Evolutionary conservation across 2,329 filamentous ascomycete species (phyloP).

Genomic region (Fusarium keratoplasticum): DNA sequence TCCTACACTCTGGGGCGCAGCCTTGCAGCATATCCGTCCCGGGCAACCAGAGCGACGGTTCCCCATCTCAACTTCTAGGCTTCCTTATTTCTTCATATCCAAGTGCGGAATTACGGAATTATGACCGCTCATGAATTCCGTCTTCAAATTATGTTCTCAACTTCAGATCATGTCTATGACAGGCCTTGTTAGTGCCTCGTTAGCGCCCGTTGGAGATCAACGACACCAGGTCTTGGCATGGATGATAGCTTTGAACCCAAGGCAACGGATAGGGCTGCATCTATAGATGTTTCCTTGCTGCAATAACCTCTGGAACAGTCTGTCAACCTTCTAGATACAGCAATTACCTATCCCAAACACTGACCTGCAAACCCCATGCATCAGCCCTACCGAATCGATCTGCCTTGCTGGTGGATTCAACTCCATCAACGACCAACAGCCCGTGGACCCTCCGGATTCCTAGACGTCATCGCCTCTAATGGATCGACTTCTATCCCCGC

Average conservation of each 20-base stretch:
- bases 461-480: constrained; percentile 13
- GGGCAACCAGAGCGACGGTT: not conserved
- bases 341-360: not conserved
- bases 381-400: not conserved
- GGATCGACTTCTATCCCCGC: not conserved
- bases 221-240: not conserved
- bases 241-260: not conserved
- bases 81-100: not conserved
- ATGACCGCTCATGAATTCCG: not conserved
- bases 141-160: not conserved
- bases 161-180: not conserved
- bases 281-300: not conserved
- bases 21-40: not conserved
- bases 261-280: not conserved
- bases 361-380: not conserved
- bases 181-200: not conserved
- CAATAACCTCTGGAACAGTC: not conserved
- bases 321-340: not conserved
- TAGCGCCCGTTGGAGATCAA: not conserved
- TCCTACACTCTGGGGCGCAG: not conserved
- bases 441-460: constrained; percentile 11
- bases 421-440: not conserved
- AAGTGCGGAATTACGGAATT: not conserved
- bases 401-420: not conserved
- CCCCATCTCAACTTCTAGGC: not conserved